Conservation (phyloP, 2,329 filamentous ascomycete genomes). For the Leptographium flavum region DNA sequence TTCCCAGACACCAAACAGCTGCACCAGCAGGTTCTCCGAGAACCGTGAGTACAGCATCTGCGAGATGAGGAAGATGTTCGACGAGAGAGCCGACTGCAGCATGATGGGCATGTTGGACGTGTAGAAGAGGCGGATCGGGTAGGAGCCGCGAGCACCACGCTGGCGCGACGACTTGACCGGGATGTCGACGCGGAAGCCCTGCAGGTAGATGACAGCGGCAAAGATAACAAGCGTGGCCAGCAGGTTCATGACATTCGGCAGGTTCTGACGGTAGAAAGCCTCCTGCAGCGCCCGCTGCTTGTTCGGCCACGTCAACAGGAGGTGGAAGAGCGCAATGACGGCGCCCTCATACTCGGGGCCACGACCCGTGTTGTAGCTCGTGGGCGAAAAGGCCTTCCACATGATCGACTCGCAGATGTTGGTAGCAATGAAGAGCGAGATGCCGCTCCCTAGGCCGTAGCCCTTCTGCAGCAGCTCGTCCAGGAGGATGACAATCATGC, state of each 20-base stretch:
- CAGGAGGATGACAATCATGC: conserved; percentile 96
- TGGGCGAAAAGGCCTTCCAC: conserved; percentile 99
- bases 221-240: conserved; percentile 87
- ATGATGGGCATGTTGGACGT: conserved; percentile 99
- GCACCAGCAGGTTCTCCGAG: conserved; percentile 95
- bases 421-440: conserved; percentile 98
- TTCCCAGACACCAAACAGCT: conserved; percentile 96
- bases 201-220: conserved; percentile 95
- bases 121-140: conserved; percentile 98
- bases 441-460: conserved; percentile 94
- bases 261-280: conserved; percentile 98
- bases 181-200: conserved; percentile 99
- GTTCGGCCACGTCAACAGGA: conserved; percentile 96
- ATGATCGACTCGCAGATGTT: conserved; percentile 99
- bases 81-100: conserved; percentile 95
- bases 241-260: conserved; percentile 99
- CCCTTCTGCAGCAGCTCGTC: conserved; percentile 99
- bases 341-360: conserved; percentile 98
- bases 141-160: conserved; percentile 94
- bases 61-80: conserved; percentile 97
- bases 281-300: conserved; percentile 97
- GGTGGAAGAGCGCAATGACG: conserved; percentile 93
- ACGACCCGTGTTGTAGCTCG: conserved; percentile 97
- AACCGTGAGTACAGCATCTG: conserved; percentile 99
- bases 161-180: conserved; percentile 99